Evolutionary conservation across 345 rosid genomes (phyloP), one percentile per base, ranked within the genome.

Genomic region (Erucastrum elatum): DNA sequence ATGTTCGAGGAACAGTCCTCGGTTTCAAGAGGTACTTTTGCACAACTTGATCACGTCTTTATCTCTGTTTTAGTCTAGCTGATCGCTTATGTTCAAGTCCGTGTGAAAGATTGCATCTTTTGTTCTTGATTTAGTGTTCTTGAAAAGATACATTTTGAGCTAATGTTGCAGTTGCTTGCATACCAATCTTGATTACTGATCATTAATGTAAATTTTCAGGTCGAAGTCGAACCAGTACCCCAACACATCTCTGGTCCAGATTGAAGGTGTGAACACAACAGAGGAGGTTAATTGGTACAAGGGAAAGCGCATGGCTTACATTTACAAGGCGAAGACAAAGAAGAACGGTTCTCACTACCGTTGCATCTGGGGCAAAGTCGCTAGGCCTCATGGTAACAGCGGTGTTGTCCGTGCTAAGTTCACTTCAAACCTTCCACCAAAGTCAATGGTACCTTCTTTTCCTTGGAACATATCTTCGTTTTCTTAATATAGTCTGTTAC

Each of bases 361-460:
- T 25, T 93, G 98, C 89, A 91, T 93, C 27, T 93, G 98, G 98
- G 98, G 98, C 8, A 91, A 93, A 85, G 98, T 93, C 8, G 8
- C 82, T 9, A 87, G 98, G 84, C 91, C 98, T 75, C 97, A 91
- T 55, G 98, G 98, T 78, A 93, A 93, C 91, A 93, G 91, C 5
- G 97, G 98, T 12, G 92, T 93, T 6, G 97, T 93, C 12, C 93
- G 98, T 17, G 89, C 97, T 5, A 88, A 88, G 87, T 93, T 93
- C 88, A 93, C 88, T 79, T 91, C 97, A 26, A 93, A 93, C 75
- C 79, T 91, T 62, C 98, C 98, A 66, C 97, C 98, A 2, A 93
- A 83, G 78, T 88, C 98, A 25, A 93, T 93, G 98, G 98, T 93
- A 85, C 8, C 30, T 26, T 64, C 21, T 11, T 27, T 8, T 29